Base-by-base conservation (phyloP, 768 basidiomycete genomes). In the Gloeopeniophorella convolvens region DNA sequence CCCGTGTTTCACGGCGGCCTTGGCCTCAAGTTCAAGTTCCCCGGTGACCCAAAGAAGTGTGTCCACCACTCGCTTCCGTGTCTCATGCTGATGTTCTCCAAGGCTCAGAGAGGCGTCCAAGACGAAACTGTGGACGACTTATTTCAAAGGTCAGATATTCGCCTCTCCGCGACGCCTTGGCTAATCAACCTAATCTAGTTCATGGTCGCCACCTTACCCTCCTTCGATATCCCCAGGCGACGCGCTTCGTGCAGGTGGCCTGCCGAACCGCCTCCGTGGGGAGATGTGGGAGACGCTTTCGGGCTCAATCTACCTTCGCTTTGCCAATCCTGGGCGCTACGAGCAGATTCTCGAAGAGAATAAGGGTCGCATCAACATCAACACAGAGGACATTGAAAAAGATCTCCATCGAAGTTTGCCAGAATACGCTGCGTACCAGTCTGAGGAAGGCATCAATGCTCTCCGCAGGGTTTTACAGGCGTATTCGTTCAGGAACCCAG, bases 211-310 rank as follows among this genome's bases (percentile, higher is more conserved):
- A 93, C 62, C 74, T 98, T n/a, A 94, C 96, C 0, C 77, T 98
- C 23, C 72, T 98, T 16, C 88, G 95, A 27, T 99, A 97, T 66
- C 95, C 96, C 0, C 87, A 94, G 66, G 93, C 91, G 62, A 96
- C 94, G 34, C 85, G 96, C n/a, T 79, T 99, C 23, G 85, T 98
- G 1, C 95, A 96, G 69, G 95, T 98, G 96, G 96, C 40, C 75
- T 99, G 3, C 96, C 96, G 2, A 96, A 94, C 59, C 76, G 92
- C 15, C 74, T 99, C 8, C 80, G 96, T 20, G 96, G 96, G 12
- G 96, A 98, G 66, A 85, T 98, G 72, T 99, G 96, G 96, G 96
- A 99, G 68, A 87, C 90, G 0, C 76, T 97, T 11, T 95, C 93
- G 4, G 96, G 96, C 0, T 95, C 94, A 4, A 72, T 97, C 45